Conservation (phyloP, 2,329 filamentous ascomycete species). For the Alternaria viburni region DNA sequence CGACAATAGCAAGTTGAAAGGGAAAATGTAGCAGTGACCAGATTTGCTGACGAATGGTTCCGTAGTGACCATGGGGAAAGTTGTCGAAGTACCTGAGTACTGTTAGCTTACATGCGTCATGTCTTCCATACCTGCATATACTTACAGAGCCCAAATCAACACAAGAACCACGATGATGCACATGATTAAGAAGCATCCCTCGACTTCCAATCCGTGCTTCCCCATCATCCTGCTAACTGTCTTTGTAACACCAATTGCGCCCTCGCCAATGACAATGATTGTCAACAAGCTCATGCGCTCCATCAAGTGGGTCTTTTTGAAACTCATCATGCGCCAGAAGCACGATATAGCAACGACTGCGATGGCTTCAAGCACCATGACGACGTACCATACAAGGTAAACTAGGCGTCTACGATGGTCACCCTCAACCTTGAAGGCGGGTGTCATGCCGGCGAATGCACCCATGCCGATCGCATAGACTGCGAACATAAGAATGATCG, state of each 20-base stretch:
- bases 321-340: constrained; percentile 63
- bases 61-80: constrained; percentile 57
- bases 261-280: constrained; percentile 71
- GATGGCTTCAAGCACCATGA: constrained; percentile 61
- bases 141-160: constrained; percentile 65
- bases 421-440: constrained; percentile 33
- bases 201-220: constrained; percentile 42
- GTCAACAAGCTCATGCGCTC: constrained; percentile 69
- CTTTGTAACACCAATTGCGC: constrained; percentile 66
- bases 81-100: constrained; percentile 60
- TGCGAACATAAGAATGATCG: constrained; percentile 37
- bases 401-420: constrained; percentile 22
- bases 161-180: constrained; percentile 48
- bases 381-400: constrained; percentile 46
- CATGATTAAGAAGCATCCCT: constrained; percentile 45
- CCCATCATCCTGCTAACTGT: constrained; percentile 55
- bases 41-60: constrained; percentile 64
- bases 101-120: not conserved
- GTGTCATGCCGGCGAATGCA: constrained; percentile 44
- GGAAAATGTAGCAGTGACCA: constrained; percentile 67
- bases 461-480: constrained; percentile 36
- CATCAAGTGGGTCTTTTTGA: constrained; percentile 68
- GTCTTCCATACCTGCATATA: not conserved
- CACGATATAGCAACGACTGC: constrained; percentile 61
- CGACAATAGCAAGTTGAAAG: constrained; percentile 67